phyloP scores from a whole-genome alignment of 352 stramenopile species.

The Phytopythium mirpurense region DNA sequence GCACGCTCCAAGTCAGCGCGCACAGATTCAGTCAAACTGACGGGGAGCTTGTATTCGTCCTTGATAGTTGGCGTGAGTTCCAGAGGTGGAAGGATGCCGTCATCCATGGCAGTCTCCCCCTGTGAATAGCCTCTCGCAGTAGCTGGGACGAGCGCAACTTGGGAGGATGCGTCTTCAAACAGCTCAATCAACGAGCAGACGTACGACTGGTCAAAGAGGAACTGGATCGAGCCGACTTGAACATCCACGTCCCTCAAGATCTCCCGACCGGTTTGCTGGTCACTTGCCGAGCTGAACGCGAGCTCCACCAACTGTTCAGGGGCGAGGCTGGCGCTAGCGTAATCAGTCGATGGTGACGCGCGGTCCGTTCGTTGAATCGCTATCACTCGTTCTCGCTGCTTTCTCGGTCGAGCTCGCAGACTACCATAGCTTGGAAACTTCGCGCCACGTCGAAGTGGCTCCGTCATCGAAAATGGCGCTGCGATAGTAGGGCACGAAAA shows the following conservation, averaged over 20 bases:
- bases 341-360: conserved; percentile 9
- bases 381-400: conserved; percentile 62
- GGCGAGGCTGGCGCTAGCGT: conserved; percentile 7
- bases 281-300: conserved; percentile 45
- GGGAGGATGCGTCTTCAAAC: conserved; percentile 61
- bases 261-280: conserved; percentile 54
- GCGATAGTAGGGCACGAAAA: conserved; percentile 74
- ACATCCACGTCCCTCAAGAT: conserved; percentile 56
- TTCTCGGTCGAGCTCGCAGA: conserved; percentile 23
- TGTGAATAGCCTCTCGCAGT: conserved; percentile 14
- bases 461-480: conserved; percentile 55
- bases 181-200: conserved; percentile 72
- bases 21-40: conserved; percentile 78
- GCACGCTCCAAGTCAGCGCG: conserved; percentile 73
- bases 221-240: conserved; percentile 66
- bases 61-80: conserved; percentile 55
- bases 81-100: conserved; percentile 39
- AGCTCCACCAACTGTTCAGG: conserved; percentile 65
- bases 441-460: conserved; percentile 34
- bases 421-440: conserved; percentile 25
- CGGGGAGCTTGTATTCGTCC: conserved; percentile 65
- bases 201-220: conserved; percentile 85
- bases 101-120: conserved; percentile 16
- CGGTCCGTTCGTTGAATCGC: conserved; percentile 36
- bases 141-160: conserved; percentile 27